phyloP scores from a whole-genome alignment of 2,329 filamentous ascomycete genomes.

The Diaporthe nobilis region DNA sequence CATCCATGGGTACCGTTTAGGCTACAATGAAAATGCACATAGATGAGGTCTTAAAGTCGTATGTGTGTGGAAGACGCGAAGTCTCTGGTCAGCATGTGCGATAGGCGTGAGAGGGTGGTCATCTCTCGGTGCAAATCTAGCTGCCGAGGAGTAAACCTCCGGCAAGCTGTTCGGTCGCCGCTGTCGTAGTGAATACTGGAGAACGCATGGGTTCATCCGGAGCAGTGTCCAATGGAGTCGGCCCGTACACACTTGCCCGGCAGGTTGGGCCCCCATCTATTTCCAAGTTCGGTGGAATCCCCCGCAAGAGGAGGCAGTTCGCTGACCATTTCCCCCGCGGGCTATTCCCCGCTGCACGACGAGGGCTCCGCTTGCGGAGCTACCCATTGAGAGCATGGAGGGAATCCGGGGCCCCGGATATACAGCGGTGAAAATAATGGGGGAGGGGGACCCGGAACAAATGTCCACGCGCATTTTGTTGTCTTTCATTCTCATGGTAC shows the following conservation, averaged over 20 bases:
- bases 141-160: not conserved
- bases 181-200: not conserved
- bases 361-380: slow-evolving; percentile 20
- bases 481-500: not conserved
- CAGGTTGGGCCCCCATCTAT: slow-evolving; percentile 7
- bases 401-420: slow-evolving; percentile 22
- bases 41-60: not conserved
- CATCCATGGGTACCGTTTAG: not conserved
- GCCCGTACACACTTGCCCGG: not conserved
- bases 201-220: not conserved
- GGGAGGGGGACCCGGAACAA: no score
- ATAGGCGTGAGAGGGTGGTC: not conserved
- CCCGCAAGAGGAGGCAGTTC: not conserved
- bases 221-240: slow-evolving; percentile 3
- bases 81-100: not conserved
- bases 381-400: not conserved
- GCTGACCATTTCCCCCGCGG: slow-evolving; percentile 26
- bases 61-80: not conserved
- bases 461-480: not conserved
- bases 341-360: slow-evolving; percentile 18
- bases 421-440: not conserved
- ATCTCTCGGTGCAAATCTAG: slow-evolving; percentile 2
- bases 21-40: not conserved
- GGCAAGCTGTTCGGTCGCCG: slow-evolving; percentile 6
- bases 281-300: slow-evolving; percentile 2